phyloP scores from a whole-genome alignment of 2,329 filamentous ascomycete genomes.

The Arthroderma sp. region DNA sequence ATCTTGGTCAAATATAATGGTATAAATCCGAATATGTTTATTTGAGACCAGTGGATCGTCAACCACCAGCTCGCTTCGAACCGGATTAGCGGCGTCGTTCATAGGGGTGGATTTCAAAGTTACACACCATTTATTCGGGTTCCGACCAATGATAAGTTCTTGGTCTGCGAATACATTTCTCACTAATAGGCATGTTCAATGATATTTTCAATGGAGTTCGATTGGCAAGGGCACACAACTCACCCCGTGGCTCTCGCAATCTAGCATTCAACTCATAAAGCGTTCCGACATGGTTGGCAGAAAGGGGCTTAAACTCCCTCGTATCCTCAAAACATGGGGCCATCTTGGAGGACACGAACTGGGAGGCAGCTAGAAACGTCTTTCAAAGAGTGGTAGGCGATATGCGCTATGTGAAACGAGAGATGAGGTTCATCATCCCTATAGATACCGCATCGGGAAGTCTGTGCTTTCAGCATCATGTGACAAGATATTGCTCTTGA shows the following conservation, averaged over 20 bases:
- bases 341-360: too few relatives aligned
- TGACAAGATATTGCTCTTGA: too few relatives aligned
- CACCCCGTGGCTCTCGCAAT: neutral
- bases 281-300: constrained; percentile 6
- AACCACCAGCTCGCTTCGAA: constrained; percentile 17
- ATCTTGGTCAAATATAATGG: constrained; percentile 28
- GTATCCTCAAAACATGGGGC: too few relatives aligned
- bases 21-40: constrained; percentile 31
- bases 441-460: too few relatives aligned
- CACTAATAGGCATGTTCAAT: neutral
- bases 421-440: too few relatives aligned
- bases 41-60: constrained; percentile 26
- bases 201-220: too few relatives aligned
- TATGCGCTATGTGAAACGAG: too few relatives aligned
- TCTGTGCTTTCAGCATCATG: too few relatives aligned
- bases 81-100: neutral
- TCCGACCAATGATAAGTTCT: constrained; percentile 10
- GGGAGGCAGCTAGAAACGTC: too few relatives aligned
- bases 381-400: too few relatives aligned
- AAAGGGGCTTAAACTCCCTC: neutral
- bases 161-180: constrained; percentile 8
- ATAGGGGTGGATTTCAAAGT: neutral
- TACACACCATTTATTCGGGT: constrained; percentile 9
- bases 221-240: neutral
- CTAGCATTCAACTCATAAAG: constrained; percentile 5